Conservation (phyloP, 2,329 filamentous ascomycete species). For the Hirsutella thompsonii region DNA sequence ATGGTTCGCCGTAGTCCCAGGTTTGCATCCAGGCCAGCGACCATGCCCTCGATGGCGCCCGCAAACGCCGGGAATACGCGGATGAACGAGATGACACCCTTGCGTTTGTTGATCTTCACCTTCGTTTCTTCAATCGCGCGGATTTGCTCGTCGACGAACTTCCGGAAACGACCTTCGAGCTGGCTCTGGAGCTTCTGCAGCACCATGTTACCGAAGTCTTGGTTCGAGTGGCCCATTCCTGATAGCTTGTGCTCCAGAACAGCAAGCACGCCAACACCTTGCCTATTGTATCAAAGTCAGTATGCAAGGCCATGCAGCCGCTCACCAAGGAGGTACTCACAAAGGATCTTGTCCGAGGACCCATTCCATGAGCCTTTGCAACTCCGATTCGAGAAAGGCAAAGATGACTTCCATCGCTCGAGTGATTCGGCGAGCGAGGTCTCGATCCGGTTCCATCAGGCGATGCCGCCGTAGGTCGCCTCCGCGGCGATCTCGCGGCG, state of each 20-base stretch:
- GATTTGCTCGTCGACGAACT: conserved; percentile 90
- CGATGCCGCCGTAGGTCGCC: conserved; percentile 62
- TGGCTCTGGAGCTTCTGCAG: conserved; percentile 69
- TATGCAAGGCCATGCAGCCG: too few relatives aligned
- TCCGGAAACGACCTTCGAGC: conserved; percentile 64
- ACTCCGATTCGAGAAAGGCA: conserved; percentile 63
- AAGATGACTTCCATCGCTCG: conserved; percentile 84
- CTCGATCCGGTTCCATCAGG: conserved; percentile 78
- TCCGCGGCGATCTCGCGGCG: conserved; percentile 55
- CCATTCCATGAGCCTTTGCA: conserved; percentile 76
- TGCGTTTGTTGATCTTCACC: conserved; percentile 97
- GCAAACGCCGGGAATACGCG: conserved; percentile 83
- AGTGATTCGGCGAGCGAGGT: conserved; percentile 73
- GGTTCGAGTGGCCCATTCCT: conserved; percentile 77
- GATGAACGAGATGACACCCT: conserved; percentile 92
- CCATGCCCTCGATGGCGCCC: conserved; percentile 72
- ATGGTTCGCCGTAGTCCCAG: conserved; percentile 61
- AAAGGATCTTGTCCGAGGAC: conserved; percentile 67
- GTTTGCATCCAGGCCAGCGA: conserved; percentile 42
- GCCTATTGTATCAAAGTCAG: too few relatives aligned
- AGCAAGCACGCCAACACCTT: conserved; percentile 79
- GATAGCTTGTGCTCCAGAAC: conserved; percentile 67
- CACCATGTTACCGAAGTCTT: conserved; percentile 74
- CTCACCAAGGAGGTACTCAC: too few relatives aligned
- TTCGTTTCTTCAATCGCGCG: conserved; percentile 95